These are phyloP conservation scores for Iris pallida DNA, from an alignment of 116 monocot genomes.

Conservation along the genomic window DNA sequence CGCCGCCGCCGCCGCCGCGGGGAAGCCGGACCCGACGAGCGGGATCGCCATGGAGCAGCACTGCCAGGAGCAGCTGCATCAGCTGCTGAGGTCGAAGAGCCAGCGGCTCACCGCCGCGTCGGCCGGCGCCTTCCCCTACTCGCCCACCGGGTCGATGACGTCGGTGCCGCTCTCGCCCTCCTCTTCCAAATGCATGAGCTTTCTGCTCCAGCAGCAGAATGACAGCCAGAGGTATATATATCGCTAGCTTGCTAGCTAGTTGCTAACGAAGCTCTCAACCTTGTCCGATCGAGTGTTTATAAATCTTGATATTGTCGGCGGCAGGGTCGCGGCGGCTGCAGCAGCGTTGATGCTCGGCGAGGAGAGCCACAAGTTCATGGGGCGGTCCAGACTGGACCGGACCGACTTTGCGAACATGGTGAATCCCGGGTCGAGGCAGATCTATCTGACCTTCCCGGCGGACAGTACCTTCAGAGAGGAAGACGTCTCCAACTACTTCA, in stretches of 20 bases:
- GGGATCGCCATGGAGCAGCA: conserved; percentile 32
- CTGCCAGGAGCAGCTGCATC: conserved; percentile 21
- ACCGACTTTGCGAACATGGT: conserved; percentile 38
- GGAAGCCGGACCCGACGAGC: neutral
- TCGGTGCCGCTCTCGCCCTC: conserved; percentile 8
- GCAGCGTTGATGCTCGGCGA: conserved; percentile 23
- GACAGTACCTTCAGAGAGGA: conserved; percentile 81
- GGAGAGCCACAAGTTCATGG: conserved; percentile 38
- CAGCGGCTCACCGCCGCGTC: conserved; percentile 19
- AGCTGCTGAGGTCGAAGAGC: conserved; percentile 29
- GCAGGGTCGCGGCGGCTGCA: conserved; percentile 25
- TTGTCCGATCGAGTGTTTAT: neutral
- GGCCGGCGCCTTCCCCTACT: conserved; percentile 27
- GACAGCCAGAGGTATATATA: conserved; percentile 32
- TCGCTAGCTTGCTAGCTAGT: neutral
- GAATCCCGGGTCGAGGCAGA: conserved; percentile 66
- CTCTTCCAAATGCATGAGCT: conserved; percentile 13
- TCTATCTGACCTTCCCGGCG: conserved; percentile 76
- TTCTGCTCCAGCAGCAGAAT: conserved; percentile 23
- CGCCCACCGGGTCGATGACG: conserved; percentile 16
- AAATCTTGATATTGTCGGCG: neutral
- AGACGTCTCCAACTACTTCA: conserved; percentile 82
- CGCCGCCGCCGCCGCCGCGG: neutral
- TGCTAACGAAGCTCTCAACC: neutral
- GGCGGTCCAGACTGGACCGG: conserved; percentile 35